Evolutionary conservation across 75 land plant species (phyloP).

Genomic region (Gnetum montanum): DNA sequence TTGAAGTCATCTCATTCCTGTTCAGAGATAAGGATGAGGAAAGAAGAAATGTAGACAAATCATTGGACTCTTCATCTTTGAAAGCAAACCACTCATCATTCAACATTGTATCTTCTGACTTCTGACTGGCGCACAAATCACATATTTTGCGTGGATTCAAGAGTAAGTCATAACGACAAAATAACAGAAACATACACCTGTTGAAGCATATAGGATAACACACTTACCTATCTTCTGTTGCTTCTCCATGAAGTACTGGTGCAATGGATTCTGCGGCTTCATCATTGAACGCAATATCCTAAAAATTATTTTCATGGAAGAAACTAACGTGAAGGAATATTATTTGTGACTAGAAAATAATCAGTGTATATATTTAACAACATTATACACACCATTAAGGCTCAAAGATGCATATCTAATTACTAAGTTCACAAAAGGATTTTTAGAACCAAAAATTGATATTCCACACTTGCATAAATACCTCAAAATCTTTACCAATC

Average conservation of each 20-base stretch:
- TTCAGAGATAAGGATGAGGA: slow-evolving; percentile 41
- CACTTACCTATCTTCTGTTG: slow-evolving; percentile 76
- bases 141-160: background rate
- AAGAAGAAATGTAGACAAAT: slow-evolving; percentile 24
- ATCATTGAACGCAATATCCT: slow-evolving; percentile 99
- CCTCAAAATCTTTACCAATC: slow-evolving; percentile 92
- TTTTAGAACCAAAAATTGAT: background rate
- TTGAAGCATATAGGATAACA: background rate
- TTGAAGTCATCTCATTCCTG: slow-evolving; percentile 11
- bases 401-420: background rate
- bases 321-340: slow-evolving; percentile 1
- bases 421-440: background rate
- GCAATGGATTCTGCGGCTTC: slow-evolving; percentile 95
- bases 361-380: background rate
- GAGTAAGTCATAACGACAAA: background rate
- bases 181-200: background rate
- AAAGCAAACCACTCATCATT: slow-evolving; percentile 94
- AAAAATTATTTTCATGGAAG: slow-evolving; percentile 12
- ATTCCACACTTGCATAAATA: slow-evolving; percentile 7
- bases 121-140: background rate
- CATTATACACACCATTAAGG: too few species aligned
- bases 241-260: slow-evolving; percentile 77
- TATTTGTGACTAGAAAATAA: background rate
- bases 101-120: slow-evolving; percentile 44
- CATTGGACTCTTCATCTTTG: slow-evolving; percentile 51